Evolutionary conservation across 1,284 basidiomycete species (phyloP), one percentile per base, ranked within the genome.

Genomic region (Papiliotrema flavescens): DNA sequence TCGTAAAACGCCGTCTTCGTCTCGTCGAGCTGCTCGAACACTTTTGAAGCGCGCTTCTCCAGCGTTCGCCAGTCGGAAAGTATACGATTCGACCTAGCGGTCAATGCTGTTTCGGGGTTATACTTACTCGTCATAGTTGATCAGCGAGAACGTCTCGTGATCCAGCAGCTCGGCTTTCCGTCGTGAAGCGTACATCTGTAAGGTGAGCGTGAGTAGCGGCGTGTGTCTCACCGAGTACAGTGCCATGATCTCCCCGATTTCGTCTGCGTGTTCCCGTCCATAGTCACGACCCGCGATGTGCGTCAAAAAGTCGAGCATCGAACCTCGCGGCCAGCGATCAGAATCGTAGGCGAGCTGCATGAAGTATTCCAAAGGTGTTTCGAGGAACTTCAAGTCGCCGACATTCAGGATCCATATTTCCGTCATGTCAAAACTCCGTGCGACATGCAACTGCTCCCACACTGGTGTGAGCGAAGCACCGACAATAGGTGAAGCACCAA

Each of bases 381-480:
- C 87, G 63, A 84, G 85, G 0, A 85, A 85, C 67, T 88, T 88
- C 45, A 88, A 71, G 63, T 88, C 86, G 22, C 85, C 86, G 41
- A 77, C 75, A 53, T 78, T 78, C 47, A 78, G 58, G 32, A 78
- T 70, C 67, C 73, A 76, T 40, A 75, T 60, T 20, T 63, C 49
- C 41, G 55, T 65, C 20, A 59, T 66, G 32, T 64, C 54, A 47
- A 67, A 63, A n/a, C 56, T 51, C 19, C 57, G 35, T n/a, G 66
- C 68, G 32, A 66, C 55, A 44, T 67, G 50, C 34, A 69, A 54
- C 53, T 71, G 67, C 28, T 70, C 64, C 65, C 66, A 69, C 19
- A 60, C 63, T 65, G 43, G 22, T 37, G n/a, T 39, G 48, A 9
- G n/a, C 34, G 24, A 17, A n/a, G 24, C 3, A 28, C 14, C 35